Evolutionary conservation across 2,329 filamentous ascomycete species (phyloP).

Genomic region (Penicillium sp.): DNA sequence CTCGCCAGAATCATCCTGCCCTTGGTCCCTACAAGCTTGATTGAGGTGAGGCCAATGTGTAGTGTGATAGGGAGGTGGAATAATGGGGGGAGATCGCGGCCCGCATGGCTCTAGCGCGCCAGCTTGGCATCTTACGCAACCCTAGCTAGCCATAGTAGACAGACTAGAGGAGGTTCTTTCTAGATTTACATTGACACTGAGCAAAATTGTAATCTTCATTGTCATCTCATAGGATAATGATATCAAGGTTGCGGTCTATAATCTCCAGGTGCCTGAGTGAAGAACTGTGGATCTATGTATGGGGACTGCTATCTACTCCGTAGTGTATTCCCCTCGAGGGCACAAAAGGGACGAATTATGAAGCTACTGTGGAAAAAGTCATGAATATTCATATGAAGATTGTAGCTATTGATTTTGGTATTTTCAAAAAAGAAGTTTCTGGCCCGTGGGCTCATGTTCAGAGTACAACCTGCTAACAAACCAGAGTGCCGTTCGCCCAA

Average conservation of each 20-base stretch:
- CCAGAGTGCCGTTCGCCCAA: slow-evolving; percentile 32
- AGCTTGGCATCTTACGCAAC: slow-evolving; percentile 21
- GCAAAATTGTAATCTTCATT: no score
- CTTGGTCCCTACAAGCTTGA: slow-evolving; percentile 17
- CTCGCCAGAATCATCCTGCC: slow-evolving; percentile 22
- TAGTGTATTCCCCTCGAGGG: no score
- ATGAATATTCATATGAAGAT: no score
- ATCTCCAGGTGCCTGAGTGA: no score
- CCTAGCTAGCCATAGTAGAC: neutral
- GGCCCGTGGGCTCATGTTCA: slow-evolving; percentile 16
- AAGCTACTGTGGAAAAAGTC: no score
- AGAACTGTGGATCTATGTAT: no score
- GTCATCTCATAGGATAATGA: no score
- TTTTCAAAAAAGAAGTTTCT: slow-evolving; percentile 5
- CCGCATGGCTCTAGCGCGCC: slow-evolving; percentile 14
- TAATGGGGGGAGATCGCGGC: slow-evolving; percentile 8
- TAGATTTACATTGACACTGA: no score
- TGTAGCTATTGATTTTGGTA: slow-evolving; percentile 1
- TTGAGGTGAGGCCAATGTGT: slow-evolving; percentile 14
- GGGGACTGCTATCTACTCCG: no score
- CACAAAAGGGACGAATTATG: no score
- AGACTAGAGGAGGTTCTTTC: no score
- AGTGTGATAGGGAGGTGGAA: slow-evolving; percentile 10
- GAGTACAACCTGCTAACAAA: slow-evolving; percentile 19
- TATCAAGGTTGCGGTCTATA: no score